phyloP scores from a whole-genome alignment of 805 yeast genomes.

The Metschnikowia chrysomelidarum region DNA sequence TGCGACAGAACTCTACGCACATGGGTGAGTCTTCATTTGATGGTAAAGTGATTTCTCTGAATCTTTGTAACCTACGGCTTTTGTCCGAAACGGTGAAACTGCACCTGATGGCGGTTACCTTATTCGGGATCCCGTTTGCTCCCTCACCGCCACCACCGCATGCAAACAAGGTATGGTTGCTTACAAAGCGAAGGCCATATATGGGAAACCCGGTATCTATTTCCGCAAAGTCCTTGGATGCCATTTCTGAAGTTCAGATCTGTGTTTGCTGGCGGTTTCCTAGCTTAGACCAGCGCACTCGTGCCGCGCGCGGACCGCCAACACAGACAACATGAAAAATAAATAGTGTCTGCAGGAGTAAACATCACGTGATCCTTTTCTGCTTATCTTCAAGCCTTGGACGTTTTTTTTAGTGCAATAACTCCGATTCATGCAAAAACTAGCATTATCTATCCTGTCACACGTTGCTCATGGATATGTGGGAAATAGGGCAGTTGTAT shows the following conservation, averaged over 20 bases:
- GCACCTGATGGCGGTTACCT: conserved; percentile 63
- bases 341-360: too few species aligned
- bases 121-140: conserved; percentile 82
- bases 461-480: conserved; percentile 22
- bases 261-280: neutral
- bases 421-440: conserved; percentile 3
- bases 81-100: conserved; percentile 49
- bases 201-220: conserved; percentile 68
- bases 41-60: conserved; percentile 59
- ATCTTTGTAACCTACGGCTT: conserved; percentile 48
- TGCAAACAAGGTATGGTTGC: conserved; percentile 58
- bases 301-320: conserved; percentile 6
- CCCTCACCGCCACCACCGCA: conserved; percentile 98
- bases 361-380: conserved; percentile 2
- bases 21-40: conserved; percentile 85
- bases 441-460: conserved; percentile 20
- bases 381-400: conserved; percentile 1
- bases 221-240: conserved; percentile 29
- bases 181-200: conserved; percentile 71
- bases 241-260: conserved; percentile 8
- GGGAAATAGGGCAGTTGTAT: conserved; percentile 20
- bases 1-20: conserved; percentile 53
- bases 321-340: neutral
- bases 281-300: conserved; percentile 6
- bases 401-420: neutral